Percentiles rank a stretch among this genome's conserved stretches.
Conservation (phyloP, 768 basidiomycete species). For the Boletus pseudopeckii region DNA sequence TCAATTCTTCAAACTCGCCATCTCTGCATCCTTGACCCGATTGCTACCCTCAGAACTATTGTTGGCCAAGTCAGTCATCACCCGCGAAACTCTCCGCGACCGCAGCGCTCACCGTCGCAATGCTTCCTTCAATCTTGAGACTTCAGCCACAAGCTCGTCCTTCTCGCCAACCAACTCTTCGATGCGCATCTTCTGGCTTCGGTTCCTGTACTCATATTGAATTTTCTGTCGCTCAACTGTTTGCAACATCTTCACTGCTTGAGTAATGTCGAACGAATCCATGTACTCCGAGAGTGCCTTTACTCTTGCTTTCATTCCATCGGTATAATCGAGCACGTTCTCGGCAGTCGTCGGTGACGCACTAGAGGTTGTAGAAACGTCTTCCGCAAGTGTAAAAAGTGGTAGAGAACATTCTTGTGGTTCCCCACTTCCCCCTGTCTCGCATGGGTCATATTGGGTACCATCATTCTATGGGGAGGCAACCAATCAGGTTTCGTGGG, state of each 20-base stretch:
- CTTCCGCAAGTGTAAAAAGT: slow-evolving; percentile 15
- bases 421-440: not conserved
- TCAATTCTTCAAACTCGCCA: too few species aligned
- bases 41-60: slow-evolving; percentile 7
- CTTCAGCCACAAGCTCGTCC: slow-evolving; percentile 12
- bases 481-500: not conserved
- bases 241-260: slow-evolving; percentile 15
- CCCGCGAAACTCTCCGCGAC: not conserved
- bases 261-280: slow-evolving; percentile 25
- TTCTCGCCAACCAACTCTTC: slow-evolving; percentile 18
- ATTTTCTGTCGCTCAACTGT: slow-evolving; percentile 21
- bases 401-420: slow-evolving; percentile 18
- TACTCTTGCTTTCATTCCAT: slow-evolving; percentile 21
- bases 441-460: not conserved
- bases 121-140: slow-evolving; percentile 13
- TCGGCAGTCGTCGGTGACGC: slow-evolving; percentile 26
- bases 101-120: slow-evolving; percentile 14
- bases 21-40: slow-evolving; percentile 7
- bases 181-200: slow-evolving; percentile 22
- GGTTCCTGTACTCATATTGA: slow-evolving; percentile 23
- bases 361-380: slow-evolving; percentile 8
- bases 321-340: slow-evolving; percentile 25
- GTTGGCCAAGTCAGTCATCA: not conserved
- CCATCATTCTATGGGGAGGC: not conserved
- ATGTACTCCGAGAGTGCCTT: slow-evolving; percentile 25